Evolutionary conservation across 345 rosid genomes (phyloP), one percentile per base, ranked within the genome.

Genomic region (Brassica nigra): DNA sequence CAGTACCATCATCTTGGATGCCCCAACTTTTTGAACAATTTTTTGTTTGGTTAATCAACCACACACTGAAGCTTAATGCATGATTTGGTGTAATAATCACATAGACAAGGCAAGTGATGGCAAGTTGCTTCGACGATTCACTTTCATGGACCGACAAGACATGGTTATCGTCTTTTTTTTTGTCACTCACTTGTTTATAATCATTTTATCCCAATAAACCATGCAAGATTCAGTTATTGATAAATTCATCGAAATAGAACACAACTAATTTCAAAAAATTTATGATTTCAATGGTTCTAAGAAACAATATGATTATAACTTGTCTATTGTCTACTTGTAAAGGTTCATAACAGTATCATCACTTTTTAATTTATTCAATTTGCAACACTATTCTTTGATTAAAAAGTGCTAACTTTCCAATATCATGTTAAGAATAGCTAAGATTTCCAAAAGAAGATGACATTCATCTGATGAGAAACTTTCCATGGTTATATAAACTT

Each of bases 121-220:
- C 39, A 66, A 73, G 30, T 78, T 82, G 82, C 75, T 42, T 80
- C 63, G 39, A 18, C 33, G n/a, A 37, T 73, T 71, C 80, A 64
- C 61, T 81, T 79, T 54, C 78, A 34, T 71, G 65, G 68, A 71
- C 83, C 75, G 80, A 67, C 84, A 82, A 66, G 30, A 36, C 74
- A 76, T 68, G 7, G 42, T 74, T 65, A 62, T 74, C 10, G 54
- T 73, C 64, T 71, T 83, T 55, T 75, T 47, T 36, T 47, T 47
- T 47, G 54, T 47, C 54, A 47, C 54, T 47, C 54, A 47, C 54
- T 47, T 47, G 54, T 12, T 74, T 65, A 62, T 74, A 10, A 62
- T 73, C 64, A 76, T 83, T 61, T 63, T 75, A 78, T 14, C 18
- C 18, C 18, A 18, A 18, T 18, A 18, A 18, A 18, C 18, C 18